phyloP scores from a whole-genome alignment of 164 flowering plant species.

The Brasenia schreberi region DNA sequence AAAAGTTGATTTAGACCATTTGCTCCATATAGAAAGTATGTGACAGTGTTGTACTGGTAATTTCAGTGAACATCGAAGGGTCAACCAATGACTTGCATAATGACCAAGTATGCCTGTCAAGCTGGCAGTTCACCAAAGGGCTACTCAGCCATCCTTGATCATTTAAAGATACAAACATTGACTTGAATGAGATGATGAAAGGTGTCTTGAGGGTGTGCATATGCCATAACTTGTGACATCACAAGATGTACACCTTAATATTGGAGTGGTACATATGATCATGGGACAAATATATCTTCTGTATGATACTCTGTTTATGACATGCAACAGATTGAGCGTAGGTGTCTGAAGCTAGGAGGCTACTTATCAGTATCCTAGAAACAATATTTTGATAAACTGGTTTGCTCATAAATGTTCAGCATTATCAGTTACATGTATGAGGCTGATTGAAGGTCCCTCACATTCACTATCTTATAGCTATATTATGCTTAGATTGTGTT shows the following conservation, averaged over 20 bases:
- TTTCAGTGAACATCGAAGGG: neutral
- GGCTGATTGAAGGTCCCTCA: neutral
- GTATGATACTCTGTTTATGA: too few species aligned
- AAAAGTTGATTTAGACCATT: conserved; percentile 8
- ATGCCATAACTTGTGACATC: neutral
- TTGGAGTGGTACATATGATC: neutral
- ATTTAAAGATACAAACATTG: neutral
- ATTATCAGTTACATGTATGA: conserved; percentile 5
- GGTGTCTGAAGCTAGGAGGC: neutral
- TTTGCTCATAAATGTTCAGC: conserved; percentile 5
- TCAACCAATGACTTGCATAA: neutral
- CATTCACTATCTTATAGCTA: neutral
- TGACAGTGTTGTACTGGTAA: conserved; percentile 1
- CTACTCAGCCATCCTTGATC: neutral
- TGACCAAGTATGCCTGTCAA: neutral
- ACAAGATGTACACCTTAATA: too few species aligned
- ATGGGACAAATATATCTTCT: too few species aligned
- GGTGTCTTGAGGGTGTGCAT: neutral
- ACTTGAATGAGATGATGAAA: neutral
- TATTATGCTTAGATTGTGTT: neutral
- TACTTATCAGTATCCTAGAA: neutral
- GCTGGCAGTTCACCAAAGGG: neutral
- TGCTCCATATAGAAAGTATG: conserved; percentile 11
- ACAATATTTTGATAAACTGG: too few species aligned
- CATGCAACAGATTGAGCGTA: too few species aligned